A percentile compares a stretch with the other conserved stretches of the same genome.
phyloP scores from a whole-genome alignment of 2,329 filamentous ascomycete genomes.

The Fusarium brevicatenulatum region DNA sequence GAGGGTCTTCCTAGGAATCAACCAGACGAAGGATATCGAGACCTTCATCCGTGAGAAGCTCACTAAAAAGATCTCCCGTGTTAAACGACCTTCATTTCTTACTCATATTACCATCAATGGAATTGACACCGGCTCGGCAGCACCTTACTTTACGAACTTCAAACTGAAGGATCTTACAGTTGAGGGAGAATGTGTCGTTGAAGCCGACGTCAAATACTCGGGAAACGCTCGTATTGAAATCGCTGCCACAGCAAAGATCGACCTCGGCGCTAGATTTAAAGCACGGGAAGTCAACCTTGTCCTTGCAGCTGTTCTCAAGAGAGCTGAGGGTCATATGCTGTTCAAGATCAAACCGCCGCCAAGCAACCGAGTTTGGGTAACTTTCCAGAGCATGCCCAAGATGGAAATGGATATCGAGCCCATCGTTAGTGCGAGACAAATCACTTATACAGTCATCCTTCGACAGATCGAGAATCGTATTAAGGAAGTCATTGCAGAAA shows the following conservation, averaged over 20 bases:
- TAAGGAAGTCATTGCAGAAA: conserved; percentile 92
- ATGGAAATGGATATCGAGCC: conserved; percentile 96
- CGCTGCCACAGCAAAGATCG: conserved; percentile 90
- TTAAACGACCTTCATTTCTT: conserved; percentile 91
- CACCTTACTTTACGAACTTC: conserved; percentile 89
- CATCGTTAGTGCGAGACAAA: conserved; percentile 93
- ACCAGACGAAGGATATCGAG: conserved; percentile 85
- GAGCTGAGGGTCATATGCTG: conserved; percentile 84
- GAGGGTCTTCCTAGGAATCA: conserved; percentile 85
- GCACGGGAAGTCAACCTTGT: conserved; percentile 89
- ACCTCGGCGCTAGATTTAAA: conserved; percentile 89
- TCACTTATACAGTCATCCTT: conserved; percentile 92
- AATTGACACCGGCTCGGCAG: conserved; percentile 86
- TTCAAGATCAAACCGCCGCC: conserved; percentile 93
- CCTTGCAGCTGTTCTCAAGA: conserved; percentile 85
- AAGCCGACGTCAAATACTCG: conserved; percentile 87
- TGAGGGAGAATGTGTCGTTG: conserved; percentile 87
- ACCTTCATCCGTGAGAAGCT: conserved; percentile 84
- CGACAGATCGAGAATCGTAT: conserved; percentile 95
- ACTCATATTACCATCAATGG: conserved; percentile 83
- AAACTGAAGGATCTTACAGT: conserved; percentile 89
- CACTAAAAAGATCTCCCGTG: conserved; percentile 93
- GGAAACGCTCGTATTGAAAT: conserved; percentile 92
- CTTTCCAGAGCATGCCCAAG: conserved; percentile 92
- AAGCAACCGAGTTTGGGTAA: conserved; percentile 95